These are phyloP conservation scores for Trichoderma gracile DNA, from an alignment of 2,329 filamentous ascomycete genomes.

Conservation along the genomic window DNA sequence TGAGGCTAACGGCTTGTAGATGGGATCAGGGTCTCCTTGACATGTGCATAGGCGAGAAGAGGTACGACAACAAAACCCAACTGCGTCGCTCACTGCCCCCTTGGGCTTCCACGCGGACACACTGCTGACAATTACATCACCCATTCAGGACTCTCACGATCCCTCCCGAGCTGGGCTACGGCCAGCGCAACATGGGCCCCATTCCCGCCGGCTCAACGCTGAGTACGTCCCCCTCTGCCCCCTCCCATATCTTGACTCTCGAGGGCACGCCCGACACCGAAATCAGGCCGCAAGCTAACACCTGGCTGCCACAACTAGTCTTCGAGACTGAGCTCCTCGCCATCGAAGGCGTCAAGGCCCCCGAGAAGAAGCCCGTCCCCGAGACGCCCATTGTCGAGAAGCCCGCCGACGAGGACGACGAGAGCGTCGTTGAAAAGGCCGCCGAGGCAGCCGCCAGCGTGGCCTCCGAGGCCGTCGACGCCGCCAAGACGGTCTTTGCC, in stretches of 20 bases:
- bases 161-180: slow-evolving; percentile 83
- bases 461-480: slow-evolving; percentile 33
- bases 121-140: slow-evolving; percentile 29
- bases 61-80: slow-evolving; percentile 41
- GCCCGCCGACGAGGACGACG: slow-evolving; percentile 16
- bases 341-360: slow-evolving; percentile 67
- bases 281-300: slow-evolving; percentile 25
- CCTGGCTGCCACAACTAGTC: slow-evolving; percentile 51
- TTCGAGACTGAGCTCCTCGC: slow-evolving; percentile 90
- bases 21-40: slow-evolving; percentile 89
- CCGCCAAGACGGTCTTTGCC: slow-evolving; percentile 52
- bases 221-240: slow-evolving; percentile 53
- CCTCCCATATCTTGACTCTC: not conserved
- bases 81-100: not conserved
- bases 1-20: slow-evolving; percentile 42
- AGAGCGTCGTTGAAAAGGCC: slow-evolving; percentile 28
- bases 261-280: slow-evolving; percentile 27
- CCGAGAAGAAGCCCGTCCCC: slow-evolving; percentile 32
- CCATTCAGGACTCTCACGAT: slow-evolving; percentile 72
- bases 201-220: slow-evolving; percentile 82
- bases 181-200: slow-evolving; percentile 71
- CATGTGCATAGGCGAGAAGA: slow-evolving; percentile 96
- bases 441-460: slow-evolving; percentile 32
- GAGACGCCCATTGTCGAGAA: not conserved
- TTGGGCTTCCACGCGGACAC: not conserved